These are phyloP conservation scores for Aspergillus pseudoviridinutans DNA, from an alignment of 2,329 filamentous ascomycete species.

Conservation along the genomic window DNA sequence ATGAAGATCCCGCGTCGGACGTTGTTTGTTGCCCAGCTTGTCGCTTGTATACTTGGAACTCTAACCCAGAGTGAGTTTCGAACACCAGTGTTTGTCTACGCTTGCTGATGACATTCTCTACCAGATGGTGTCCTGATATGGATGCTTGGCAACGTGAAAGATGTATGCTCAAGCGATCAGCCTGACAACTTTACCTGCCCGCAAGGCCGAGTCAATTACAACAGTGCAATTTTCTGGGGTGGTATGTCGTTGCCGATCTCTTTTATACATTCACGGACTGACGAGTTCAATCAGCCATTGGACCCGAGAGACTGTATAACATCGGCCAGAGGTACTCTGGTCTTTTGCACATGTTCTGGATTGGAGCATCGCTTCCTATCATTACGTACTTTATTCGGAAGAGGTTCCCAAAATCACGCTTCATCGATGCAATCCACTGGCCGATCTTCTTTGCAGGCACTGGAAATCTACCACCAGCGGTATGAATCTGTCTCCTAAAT, in stretches of 20 bases:
- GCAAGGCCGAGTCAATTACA: conserved; percentile 43
- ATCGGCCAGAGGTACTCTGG: conserved; percentile 44
- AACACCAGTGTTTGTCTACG: conserved; percentile 29
- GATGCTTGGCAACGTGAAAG: conserved; percentile 33
- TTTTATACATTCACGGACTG: not conserved
- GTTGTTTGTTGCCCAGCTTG: conserved; percentile 46
- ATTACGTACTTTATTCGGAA: conserved; percentile 52
- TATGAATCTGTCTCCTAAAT: not conserved
- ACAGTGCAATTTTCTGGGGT: conserved; percentile 47
- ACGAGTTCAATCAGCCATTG: conserved; percentile 30
- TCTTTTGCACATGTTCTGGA: conserved; percentile 49
- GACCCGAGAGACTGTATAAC: conserved; percentile 45
- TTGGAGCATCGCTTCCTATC: conserved; percentile 42
- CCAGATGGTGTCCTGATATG: conserved; percentile 27
- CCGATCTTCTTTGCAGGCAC: conserved; percentile 24
- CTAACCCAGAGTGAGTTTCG: conserved; percentile 37
- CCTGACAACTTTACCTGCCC: conserved; percentile 47
- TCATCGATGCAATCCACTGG: conserved; percentile 19
- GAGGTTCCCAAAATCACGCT: conserved; percentile 51
- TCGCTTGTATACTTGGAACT: conserved; percentile 45
- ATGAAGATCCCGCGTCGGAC: conserved; percentile 46
- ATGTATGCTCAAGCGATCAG: conserved; percentile 38
- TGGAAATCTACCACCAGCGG: conserved; percentile 23
- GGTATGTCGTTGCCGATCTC: conserved; percentile 6
- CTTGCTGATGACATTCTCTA: conserved; percentile 30